Base-by-base conservation (phyloP, 805 yeast species). In the Starmera amethionina region DNA sequence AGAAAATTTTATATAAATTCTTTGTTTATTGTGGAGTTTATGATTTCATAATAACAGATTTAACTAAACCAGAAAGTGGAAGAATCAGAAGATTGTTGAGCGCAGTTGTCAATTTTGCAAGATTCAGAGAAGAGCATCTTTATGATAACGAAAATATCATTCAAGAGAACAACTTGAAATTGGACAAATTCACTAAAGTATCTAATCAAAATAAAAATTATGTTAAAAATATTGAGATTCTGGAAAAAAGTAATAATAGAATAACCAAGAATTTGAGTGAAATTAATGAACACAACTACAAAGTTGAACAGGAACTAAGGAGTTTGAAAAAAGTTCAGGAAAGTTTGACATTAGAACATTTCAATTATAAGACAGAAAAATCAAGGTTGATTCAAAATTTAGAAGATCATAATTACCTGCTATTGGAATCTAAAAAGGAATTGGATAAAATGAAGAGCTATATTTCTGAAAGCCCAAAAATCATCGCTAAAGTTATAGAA, bases 81-180 rank as follows among this genome's bases (percentile, higher is more conserved):
- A 65, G 95, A 42, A 67, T 76, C 1, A 64, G 77, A 45, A 64
- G 90, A 36, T 67, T 86, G 16, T 59, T 87, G 25, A 85, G 95
- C 55, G 93, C 93, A 1, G 77, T 87, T 38, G 82, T 87, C 18
- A 88, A 88, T 56, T 88, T 76, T 66, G 94, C 94, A 1, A 64
- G 90, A 42, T 87, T 83, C 52, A 70, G 95, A 48, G 94, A 85
- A 49, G 86, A 79, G 47, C 78, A 83, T 43, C 72, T 79, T 56
- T 70, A 67, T 19, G 88, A 82, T 48, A 79, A 83, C 52, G 86
- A 79, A 45, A 73, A 72, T 22, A 63, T 82, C 22, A 75, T 81
- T 27, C 62, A 68, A 7, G 64, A 68, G 35, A 73, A 78, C 44
- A 82, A 79, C 39, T 54, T 64, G 10, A 61, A 72, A 37, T 58